A percentile compares a stretch with the other conserved stretches of the same genome.
These are phyloP conservation scores for Gossypium herbaceum DNA, from an alignment of 345 rosid species.

Conservation along the genomic window DNA sequence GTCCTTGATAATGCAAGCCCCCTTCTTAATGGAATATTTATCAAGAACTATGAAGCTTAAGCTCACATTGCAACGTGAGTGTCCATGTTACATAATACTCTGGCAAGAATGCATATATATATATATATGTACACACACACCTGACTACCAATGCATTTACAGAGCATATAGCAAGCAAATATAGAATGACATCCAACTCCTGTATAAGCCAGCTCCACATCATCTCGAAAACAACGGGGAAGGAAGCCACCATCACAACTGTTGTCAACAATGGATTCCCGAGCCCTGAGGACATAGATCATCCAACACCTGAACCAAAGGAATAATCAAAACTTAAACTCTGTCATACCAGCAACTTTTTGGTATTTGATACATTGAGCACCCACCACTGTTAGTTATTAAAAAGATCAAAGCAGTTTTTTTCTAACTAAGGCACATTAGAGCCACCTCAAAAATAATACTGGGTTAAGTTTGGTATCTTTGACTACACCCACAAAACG, in stretches of 20 bases:
- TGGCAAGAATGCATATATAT: neutral
- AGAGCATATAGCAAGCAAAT: neutral
- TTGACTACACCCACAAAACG: neutral
- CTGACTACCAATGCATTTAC: slow-evolving; percentile 19
- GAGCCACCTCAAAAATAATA: neutral
- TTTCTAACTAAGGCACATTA: neutral
- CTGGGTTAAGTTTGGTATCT: neutral
- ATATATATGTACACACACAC: neutral
- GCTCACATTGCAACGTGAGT: neutral
- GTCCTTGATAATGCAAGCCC: neutral
- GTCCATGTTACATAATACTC: neutral
- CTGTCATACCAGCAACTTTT: neutral
- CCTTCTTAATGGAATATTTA: neutral
- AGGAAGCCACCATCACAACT: neutral
- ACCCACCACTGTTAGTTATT: neutral
- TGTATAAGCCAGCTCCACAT: neutral
- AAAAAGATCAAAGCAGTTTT: neutral
- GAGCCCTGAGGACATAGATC: slow-evolving; percentile 1
- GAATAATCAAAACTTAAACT: neutral
- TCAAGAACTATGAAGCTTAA: neutral
- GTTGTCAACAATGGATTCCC: neutral
- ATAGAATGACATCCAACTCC: slow-evolving; percentile 5
- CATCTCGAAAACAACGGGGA: neutral
- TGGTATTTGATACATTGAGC: neutral
- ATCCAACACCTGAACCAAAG: slow-evolving; percentile 23